Conservation (phyloP, 2,329 filamentous ascomycete species). For the Fusarium mangiferae region DNA sequence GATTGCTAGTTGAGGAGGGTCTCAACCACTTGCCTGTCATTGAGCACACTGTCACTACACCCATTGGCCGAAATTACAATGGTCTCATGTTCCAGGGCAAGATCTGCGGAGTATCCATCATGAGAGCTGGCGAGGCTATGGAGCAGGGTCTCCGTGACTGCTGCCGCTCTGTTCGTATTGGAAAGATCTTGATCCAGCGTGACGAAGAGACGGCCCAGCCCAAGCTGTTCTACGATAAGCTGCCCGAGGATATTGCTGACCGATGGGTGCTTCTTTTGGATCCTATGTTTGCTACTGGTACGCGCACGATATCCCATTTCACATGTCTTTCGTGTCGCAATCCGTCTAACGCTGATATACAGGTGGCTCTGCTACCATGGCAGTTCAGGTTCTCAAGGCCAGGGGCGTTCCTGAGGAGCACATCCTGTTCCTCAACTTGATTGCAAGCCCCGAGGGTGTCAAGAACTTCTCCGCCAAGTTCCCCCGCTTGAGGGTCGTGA, state of each 20-base stretch:
- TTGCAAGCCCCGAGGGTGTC: slow-evolving; percentile 95
- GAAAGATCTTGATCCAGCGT: slow-evolving; percentile 97
- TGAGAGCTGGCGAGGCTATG: slow-evolving; percentile 98
- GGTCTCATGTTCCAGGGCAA: slow-evolving; percentile 97
- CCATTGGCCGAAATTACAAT: slow-evolving; percentile 86
- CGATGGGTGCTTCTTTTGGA: slow-evolving; percentile 95
- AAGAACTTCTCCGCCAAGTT: slow-evolving; percentile 89
- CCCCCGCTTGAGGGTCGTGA: slow-evolving; percentile 89
- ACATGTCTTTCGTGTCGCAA: not conserved
- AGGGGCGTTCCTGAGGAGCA: slow-evolving; percentile 93
- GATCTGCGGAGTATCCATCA: slow-evolving; percentile 98
- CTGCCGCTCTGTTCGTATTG: slow-evolving; percentile 96
- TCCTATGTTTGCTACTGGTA: slow-evolving; percentile 99
- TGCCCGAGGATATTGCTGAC: slow-evolving; percentile 91
- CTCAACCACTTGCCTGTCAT: slow-evolving; percentile 95
- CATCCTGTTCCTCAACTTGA: slow-evolving; percentile 95
- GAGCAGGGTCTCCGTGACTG: slow-evolving; percentile 96
- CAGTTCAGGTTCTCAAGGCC: slow-evolving; percentile 89
- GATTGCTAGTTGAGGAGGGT: slow-evolving; percentile 94
- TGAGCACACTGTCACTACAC: slow-evolving; percentile 88
- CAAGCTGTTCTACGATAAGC: slow-evolving; percentile 96
- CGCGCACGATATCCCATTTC: slow-evolving; percentile 2
- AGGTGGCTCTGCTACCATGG: slow-evolving; percentile 97
- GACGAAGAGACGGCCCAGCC: slow-evolving; percentile 95
- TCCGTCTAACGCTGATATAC: slow-evolving; percentile 18